Evolutionary conservation across 2,329 filamentous ascomycete species (phyloP), one percentile per base, ranked within the genome.

Genomic region (Teratosphaeria destructans): DNA sequence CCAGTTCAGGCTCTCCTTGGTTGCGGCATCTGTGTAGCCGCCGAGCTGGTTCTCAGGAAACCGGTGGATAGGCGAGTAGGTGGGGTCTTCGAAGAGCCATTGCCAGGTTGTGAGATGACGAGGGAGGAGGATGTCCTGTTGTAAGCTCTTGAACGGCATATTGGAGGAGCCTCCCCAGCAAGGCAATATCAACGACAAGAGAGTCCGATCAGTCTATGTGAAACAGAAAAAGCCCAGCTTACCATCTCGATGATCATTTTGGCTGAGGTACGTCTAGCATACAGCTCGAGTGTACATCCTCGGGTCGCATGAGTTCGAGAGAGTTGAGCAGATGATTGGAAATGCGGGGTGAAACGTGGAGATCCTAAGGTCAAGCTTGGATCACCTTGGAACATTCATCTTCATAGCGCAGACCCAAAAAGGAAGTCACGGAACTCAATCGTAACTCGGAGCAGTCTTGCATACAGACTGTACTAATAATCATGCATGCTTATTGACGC

Each of bases 11-110:
- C 80, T 78, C 60, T 85, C 80, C 61, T 82, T 80, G 0, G 83
- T 86, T 7, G 76, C 71, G 3, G 80, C 84, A 71, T 88, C 83
- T 26, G 79, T 79, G 68, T 81, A 85, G 11, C 81, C 81, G 16
- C 75, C 76, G 53, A 83, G 74, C 37, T 77, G 67, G 14, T 62
- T 43, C 19, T 71, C 66, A 1, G 71, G 72, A 55, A 71, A 72
- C 3, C 74, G 75, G 19, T 69, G 69, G 14, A 82, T 66, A 1
- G 79, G 79, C 1, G 80, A 84, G 64, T 79, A 79, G 19, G 68
- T 68, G 4, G 76, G 68, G 0, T 80, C 81, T 64, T 83, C 79
- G 68, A 86, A 85, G 12, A 85, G 76, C 80, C 81, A 86, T 65
- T 82, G 77, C 83, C 83, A 86, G 49, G 83, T 78, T 7, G 82